Percentiles rank a stretch among this genome's conserved stretches.
Conservation (phyloP, 2,329 filamentous ascomycete genomes). For the Epicoccum nigrum region DNA sequence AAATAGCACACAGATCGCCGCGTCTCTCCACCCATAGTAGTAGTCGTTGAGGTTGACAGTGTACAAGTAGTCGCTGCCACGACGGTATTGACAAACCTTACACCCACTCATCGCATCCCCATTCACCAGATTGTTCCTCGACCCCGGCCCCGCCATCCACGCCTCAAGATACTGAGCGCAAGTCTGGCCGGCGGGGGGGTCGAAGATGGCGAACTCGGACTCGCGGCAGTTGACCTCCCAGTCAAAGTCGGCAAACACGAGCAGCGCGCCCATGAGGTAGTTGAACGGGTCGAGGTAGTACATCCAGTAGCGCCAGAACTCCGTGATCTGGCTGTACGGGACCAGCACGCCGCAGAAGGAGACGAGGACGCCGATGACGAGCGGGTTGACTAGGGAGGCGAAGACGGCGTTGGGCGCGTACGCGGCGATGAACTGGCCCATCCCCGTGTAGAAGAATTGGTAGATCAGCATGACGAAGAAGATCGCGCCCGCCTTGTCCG, state of each 20-base stretch:
- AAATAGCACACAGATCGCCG: slow-evolving; percentile 64
- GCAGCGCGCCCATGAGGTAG: slow-evolving; percentile 51
- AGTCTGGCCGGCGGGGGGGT: slow-evolving; percentile 59
- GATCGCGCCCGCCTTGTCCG: slow-evolving; percentile 61
- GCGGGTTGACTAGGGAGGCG: slow-evolving; percentile 59
- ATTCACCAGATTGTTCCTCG: slow-evolving; percentile 49
- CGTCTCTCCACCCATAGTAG: slow-evolving; percentile 71
- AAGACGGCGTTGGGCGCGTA: slow-evolving; percentile 53
- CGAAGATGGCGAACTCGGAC: slow-evolving; percentile 50
- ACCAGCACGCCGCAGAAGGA: slow-evolving; percentile 64
- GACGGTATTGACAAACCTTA: slow-evolving; percentile 65
- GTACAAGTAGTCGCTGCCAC: slow-evolving; percentile 64
- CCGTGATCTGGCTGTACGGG: slow-evolving; percentile 64
- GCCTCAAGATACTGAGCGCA: slow-evolving; percentile 63
- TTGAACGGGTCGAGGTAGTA: slow-evolving; percentile 53
- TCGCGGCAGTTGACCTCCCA: slow-evolving; percentile 47
- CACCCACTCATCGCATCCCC: slow-evolving; percentile 63
- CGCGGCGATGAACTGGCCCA: slow-evolving; percentile 64
- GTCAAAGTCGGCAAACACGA: slow-evolving; percentile 51
- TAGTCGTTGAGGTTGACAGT: slow-evolving; percentile 66
- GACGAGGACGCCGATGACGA: slow-evolving; percentile 29
- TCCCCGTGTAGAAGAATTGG: slow-evolving; percentile 52
- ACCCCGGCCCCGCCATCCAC: slow-evolving; percentile 59
- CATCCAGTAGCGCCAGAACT: slow-evolving; percentile 67
- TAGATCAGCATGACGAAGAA: slow-evolving; percentile 62